A percentile compares a stretch with the other conserved stretches of the same genome.
phyloP scores from a whole-genome alignment of 1,284 basidiomycete species.

The Pyrrhoderma lamaoense region DNA sequence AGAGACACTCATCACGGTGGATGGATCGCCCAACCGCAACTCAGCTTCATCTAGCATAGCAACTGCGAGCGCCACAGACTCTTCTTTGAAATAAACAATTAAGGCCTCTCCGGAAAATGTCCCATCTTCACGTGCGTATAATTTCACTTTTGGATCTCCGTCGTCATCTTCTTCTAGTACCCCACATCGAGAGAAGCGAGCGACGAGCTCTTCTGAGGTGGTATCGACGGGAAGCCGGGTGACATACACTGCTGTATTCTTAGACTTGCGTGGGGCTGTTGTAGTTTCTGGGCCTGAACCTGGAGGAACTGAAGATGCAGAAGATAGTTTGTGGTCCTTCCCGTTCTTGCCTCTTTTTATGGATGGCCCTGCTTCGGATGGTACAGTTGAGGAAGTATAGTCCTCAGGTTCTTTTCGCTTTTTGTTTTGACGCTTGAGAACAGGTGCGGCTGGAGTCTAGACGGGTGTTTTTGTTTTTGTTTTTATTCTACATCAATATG shows the following conservation, averaged over 20 bases:
- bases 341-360: conserved; percentile 58
- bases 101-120: conserved; percentile 92
- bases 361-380: conserved; percentile 39
- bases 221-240: conserved; percentile 79
- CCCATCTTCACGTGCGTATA: conserved; percentile 89
- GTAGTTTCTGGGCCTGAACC: conserved; percentile 29
- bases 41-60: conserved; percentile 90
- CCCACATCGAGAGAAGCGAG: conserved; percentile 85
- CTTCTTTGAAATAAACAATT: conserved; percentile 96
- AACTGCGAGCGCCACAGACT: conserved; percentile 82
- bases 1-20: conserved; percentile 73
- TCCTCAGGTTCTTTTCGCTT: conserved; percentile 76
- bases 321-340: conserved; percentile 28
- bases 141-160: conserved; percentile 84
- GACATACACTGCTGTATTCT: conserved; percentile 92
- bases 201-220: conserved; percentile 66
- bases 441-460: conserved; percentile 78
- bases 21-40: conserved; percentile 73
- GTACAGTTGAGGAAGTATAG: conserved; percentile 54
- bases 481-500: no score
- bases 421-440: conserved; percentile 71
- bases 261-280: conserved; percentile 50
- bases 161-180: conserved; percentile 88
- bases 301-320: conserved; percentile 30
- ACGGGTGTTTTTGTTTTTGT: neutral